Percentiles rank a stretch among this genome's conserved stretches.
Conservation (phyloP, 2,329 filamentous ascomycete genomes). For the Aspergillus aculeatus region DNA sequence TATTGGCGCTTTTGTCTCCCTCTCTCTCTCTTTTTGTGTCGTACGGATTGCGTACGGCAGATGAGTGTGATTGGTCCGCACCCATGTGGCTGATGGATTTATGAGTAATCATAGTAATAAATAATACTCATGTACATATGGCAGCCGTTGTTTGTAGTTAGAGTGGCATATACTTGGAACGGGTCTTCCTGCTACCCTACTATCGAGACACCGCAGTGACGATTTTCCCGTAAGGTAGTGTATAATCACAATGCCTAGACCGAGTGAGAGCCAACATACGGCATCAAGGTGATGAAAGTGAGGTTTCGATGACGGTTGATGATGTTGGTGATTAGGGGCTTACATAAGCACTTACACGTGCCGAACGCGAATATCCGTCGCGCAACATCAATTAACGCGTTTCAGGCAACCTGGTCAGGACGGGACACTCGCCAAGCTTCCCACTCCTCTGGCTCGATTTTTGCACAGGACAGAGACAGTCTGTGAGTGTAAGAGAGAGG, state of each 20-base stretch:
- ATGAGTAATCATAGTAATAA: slow-evolving; percentile 21
- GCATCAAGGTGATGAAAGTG: background rate
- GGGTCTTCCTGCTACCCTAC: background rate
- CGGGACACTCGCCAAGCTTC: background rate
- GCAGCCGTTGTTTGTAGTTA: background rate
- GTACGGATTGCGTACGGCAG: slow-evolving; percentile 8
- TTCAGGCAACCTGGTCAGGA: slow-evolving; percentile 8
- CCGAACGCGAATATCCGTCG: slow-evolving; percentile 14
- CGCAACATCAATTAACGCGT: slow-evolving; percentile 26
- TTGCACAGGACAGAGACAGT: background rate
- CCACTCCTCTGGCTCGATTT: background rate
- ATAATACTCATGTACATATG: slow-evolving; percentile 26
- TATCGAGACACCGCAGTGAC: background rate
- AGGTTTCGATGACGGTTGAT: too few species aligned
- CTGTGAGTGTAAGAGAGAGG: background rate
- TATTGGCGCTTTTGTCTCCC: slow-evolving; percentile 2
- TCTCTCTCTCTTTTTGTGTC: background rate
- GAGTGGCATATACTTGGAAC: too few species aligned
- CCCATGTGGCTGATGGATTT: slow-evolving; percentile 14
- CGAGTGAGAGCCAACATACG: background rate
- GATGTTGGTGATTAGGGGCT: background rate
- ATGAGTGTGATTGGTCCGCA: slow-evolving; percentile 10
- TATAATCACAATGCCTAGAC: background rate
- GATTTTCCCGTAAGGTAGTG: background rate
- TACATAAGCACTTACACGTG: slow-evolving; percentile 15